Percentiles rank a stretch among this genome's conserved stretches.
Conservation (phyloP, 1,139 yeast species). For the Trichomonascaceae sp. region DNA sequence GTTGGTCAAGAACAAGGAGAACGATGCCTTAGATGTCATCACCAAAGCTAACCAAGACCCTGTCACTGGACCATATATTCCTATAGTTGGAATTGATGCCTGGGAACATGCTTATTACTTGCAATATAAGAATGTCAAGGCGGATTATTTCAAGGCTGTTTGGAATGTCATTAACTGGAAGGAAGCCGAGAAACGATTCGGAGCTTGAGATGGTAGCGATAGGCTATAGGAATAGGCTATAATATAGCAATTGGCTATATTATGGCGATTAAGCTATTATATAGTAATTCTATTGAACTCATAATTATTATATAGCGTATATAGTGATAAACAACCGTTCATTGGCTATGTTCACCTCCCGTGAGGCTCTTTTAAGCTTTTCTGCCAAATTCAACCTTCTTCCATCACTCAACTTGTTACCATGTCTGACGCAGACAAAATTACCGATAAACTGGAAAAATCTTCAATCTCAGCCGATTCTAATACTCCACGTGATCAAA, state of each 20-base stretch:
- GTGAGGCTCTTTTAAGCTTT: neutral
- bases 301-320: too few species aligned
- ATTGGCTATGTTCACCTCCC: neutral
- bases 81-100: slow-evolving; percentile 91
- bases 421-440: slow-evolving; percentile 13
- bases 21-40: slow-evolving; percentile 76
- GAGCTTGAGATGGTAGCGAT: too few species aligned
- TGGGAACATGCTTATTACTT: slow-evolving; percentile 99
- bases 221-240: too few species aligned
- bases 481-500: slow-evolving; percentile 34
- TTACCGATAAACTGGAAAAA: slow-evolving; percentile 13
- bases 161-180: slow-evolving; percentile 98
- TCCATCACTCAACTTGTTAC: neutral
- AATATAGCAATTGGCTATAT: too few species aligned
- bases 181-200: slow-evolving; percentile 69
- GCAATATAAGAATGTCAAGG: slow-evolving; percentile 93
- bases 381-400: neutral
- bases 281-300: too few species aligned
- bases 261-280: too few species aligned
- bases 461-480: slow-evolving; percentile 6
- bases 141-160: slow-evolving; percentile 89
- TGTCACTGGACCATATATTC: slow-evolving; percentile 64
- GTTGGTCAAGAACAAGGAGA: slow-evolving; percentile 79
- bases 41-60: slow-evolving; percentile 91
- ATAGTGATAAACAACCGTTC: too few species aligned